Conservation (phyloP, 192 early-diverging fungal species). For the Backusella luteola region DNA sequence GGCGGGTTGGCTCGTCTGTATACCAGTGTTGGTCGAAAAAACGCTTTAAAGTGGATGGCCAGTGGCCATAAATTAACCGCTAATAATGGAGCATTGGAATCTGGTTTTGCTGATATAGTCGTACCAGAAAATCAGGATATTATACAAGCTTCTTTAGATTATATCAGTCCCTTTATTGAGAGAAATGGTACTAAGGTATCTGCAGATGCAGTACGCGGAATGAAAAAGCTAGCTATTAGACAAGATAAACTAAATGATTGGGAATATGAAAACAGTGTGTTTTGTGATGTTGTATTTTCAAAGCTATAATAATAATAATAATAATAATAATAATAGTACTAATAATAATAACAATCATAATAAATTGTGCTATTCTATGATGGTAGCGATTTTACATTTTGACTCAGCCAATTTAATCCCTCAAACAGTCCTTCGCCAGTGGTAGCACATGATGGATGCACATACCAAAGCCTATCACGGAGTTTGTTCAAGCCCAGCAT, state of each 20-base stretch:
- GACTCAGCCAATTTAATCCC: conserved; percentile 83
- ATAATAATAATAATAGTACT: not conserved
- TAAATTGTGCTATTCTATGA: not conserved
- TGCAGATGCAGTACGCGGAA: conserved; percentile 45
- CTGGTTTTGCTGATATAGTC: conserved; percentile 42
- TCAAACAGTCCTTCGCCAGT: conserved; percentile 85
- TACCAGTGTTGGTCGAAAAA: conserved; percentile 41
- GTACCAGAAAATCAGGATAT: conserved; percentile 12
- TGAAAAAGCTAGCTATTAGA: conserved; percentile 47
- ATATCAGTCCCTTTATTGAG: conserved; percentile 40
- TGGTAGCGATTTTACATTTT: conserved; percentile 50
- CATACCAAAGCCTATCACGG: conserved; percentile 91
- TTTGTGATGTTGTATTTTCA: not conserved
- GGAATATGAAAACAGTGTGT: conserved; percentile 21
- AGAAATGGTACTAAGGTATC: conserved; percentile 31
- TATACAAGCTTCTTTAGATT: conserved; percentile 27
- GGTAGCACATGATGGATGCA: conserved; percentile 81
- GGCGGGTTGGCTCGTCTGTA: conserved; percentile 52
- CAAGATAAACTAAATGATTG: conserved; percentile 31
- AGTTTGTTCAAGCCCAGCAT: conserved; percentile 81
- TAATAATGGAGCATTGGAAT: conserved; percentile 27
- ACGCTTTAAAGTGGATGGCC: conserved; percentile 49
- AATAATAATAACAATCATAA: not conserved
- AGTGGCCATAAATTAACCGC: conserved; percentile 39
- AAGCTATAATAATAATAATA: conserved; percentile 4